Evolutionary conservation across 179 eudicot species (phyloP).

Genomic region (Amaranthus tricolor): DNA sequence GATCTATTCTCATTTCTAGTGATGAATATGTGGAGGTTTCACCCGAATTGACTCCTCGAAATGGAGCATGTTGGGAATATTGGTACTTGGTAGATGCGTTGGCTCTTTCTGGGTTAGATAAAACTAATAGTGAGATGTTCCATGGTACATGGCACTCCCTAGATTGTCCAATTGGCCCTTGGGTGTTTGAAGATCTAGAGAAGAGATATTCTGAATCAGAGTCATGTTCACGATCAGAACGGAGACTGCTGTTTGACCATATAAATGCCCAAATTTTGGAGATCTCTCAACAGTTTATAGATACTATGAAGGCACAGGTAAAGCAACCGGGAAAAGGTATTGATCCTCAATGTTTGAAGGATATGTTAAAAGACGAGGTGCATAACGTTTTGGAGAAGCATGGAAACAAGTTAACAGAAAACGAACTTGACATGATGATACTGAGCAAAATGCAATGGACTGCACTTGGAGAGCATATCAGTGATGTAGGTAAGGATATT

Average conservation of each 20-base stretch:
- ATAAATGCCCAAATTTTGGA: conserved; percentile 52
- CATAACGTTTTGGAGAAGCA: conserved; percentile 35
- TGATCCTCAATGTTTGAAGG: conserved; percentile 25
- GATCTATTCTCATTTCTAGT: conserved; percentile 32
- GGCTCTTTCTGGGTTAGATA: conserved; percentile 43
- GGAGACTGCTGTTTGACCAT: conserved; percentile 68
- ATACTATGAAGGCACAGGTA: conserved; percentile 47
- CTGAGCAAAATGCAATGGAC: conserved; percentile 33
- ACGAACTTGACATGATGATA: conserved; percentile 20
- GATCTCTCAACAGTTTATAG: conserved; percentile 31
- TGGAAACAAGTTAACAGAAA: conserved; percentile 32
- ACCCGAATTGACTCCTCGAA: neutral
- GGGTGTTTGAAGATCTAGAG: conserved; percentile 69
- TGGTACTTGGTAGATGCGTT: conserved; percentile 57
- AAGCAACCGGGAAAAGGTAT: conserved; percentile 22
- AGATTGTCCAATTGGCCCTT: conserved; percentile 45
- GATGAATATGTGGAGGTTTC: conserved; percentile 47
- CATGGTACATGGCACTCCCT: conserved; percentile 45
- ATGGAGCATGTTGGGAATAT: conserved; percentile 54
- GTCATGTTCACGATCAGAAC: conserved; percentile 42
- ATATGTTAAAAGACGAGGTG: conserved; percentile 41
- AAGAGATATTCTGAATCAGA: conserved; percentile 43
- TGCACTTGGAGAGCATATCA: conserved; percentile 27
- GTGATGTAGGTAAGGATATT: conserved; percentile 32
- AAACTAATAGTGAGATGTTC: conserved; percentile 34